These are phyloP conservation scores for Scalesia atractyloides DNA, from an alignment of 129 eudicot species.

Conservation along the genomic window DNA sequence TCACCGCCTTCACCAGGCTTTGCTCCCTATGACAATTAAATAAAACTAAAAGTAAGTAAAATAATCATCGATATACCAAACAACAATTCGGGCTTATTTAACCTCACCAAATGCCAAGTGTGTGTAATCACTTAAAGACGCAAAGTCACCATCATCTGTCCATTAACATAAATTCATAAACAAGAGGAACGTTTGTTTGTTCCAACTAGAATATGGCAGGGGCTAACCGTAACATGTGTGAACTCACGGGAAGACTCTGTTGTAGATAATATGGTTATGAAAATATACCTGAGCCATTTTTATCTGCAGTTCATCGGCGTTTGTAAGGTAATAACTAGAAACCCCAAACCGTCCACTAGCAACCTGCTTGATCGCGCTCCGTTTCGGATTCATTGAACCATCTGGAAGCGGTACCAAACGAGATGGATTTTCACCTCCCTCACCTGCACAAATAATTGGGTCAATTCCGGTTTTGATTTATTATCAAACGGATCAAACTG, in stretches of 20 bases:
- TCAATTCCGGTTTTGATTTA: neutral
- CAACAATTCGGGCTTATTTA: constrained; percentile 31
- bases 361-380: constrained; percentile 98
- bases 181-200: constrained; percentile 56
- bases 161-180: constrained; percentile 64
- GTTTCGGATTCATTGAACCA: constrained; percentile 85
- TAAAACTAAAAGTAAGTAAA: constrained; percentile 25
- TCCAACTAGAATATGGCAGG: constrained; percentile 35
- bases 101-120: constrained; percentile 68
- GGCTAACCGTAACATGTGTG: constrained; percentile 22
- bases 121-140: constrained; percentile 59
- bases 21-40: constrained; percentile 69
- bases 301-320: constrained; percentile 95
- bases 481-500: too few species aligned
- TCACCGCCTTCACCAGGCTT: constrained; percentile 99
- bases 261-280: constrained; percentile 3
- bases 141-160: constrained; percentile 76
- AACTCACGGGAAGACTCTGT: neutral
- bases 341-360: constrained; percentile 99
- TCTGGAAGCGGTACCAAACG: constrained; percentile 95
- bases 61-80: neutral
- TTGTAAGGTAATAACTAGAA: constrained; percentile 90
- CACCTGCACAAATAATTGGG: constrained; percentile 49
- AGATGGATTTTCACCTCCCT: constrained; percentile 99
- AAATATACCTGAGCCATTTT: constrained; percentile 89